Evolutionary conservation across 257 asterid species (phyloP).

Genomic region (Rhazya stricta): DNA sequence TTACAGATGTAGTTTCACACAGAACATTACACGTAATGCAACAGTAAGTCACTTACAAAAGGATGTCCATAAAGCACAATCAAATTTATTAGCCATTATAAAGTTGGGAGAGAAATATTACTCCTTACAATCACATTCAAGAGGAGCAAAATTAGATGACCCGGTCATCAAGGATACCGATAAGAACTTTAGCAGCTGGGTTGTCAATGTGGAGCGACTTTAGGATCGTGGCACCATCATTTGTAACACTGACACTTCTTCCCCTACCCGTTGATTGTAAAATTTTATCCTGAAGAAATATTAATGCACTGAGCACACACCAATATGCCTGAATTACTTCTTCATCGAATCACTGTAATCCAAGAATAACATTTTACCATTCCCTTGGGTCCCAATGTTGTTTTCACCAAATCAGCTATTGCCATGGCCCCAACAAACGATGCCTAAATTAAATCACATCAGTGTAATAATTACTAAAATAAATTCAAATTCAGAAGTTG

Average conservation of each 20-base stretch:
- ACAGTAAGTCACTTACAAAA: not conserved
- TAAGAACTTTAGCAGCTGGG: slow-evolving; percentile 95
- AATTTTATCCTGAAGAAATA: slow-evolving; percentile 67
- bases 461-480: too few species aligned
- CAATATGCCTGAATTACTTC: not conserved
- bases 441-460: slow-evolving; percentile 34
- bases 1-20: not conserved
- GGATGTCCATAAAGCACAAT: not conserved
- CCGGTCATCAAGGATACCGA: slow-evolving; percentile 58
- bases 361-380: slow-evolving; percentile 45
- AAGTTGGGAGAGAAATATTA: not conserved
- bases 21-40: not conserved
- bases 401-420: slow-evolving; percentile 85
- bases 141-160: slow-evolving; percentile 29
- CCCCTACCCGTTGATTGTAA: slow-evolving; percentile 88
- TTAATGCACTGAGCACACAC: not conserved
- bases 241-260: slow-evolving; percentile 78
- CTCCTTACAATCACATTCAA: not conserved
- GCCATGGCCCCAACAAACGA: slow-evolving; percentile 95
- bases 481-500: not conserved
- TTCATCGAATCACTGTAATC: not conserved
- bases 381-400: slow-evolving; percentile 94
- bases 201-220: slow-evolving; percentile 94
- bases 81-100: not conserved
- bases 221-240: slow-evolving; percentile 95